These are phyloP conservation scores for Calycina herbarum DNA, from an alignment of 2,329 filamentous ascomycete genomes.

Conservation along the genomic window DNA sequence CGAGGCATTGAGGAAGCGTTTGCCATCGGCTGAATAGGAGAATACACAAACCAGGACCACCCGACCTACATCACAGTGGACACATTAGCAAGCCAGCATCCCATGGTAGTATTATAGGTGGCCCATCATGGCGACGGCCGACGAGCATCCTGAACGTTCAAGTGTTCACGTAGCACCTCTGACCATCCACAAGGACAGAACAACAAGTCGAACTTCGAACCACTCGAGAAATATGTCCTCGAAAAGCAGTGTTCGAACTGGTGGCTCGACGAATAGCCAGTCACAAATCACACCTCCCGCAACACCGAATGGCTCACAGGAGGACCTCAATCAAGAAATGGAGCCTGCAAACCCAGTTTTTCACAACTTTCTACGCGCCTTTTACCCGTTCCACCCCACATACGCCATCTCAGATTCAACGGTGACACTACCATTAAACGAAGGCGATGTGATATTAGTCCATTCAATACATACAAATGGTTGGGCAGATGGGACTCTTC, in stretches of 20 bases:
- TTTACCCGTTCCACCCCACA: constrained; percentile 86
- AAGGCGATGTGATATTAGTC: constrained; percentile 89
- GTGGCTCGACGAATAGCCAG: constrained; percentile 30
- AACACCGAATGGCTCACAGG: constrained; percentile 69
- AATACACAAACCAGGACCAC: constrained; percentile 3
- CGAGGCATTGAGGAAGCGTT: constrained; percentile 9
- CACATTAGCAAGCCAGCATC: constrained; percentile 14
- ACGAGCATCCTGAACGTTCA: constrained; percentile 43
- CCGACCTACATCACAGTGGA: constrained; percentile 8
- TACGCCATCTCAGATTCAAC: constrained; percentile 78
- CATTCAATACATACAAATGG: constrained; percentile 98
- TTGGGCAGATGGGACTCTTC: constrained; percentile 93
- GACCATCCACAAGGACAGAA: constrained; percentile 49
- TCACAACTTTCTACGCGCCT: constrained; percentile 91
- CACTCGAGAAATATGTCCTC: constrained; percentile 47
- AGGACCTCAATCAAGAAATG: constrained; percentile 47
- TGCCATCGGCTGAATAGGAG: constrained; percentile 3
- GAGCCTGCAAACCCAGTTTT: constrained; percentile 65
- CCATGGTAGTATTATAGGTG: constrained; percentile 32
- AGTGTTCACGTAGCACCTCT: constrained; percentile 64
- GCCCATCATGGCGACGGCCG: constrained; percentile 38
- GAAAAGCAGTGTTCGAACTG: constrained; percentile 29
- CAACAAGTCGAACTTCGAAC: constrained; percentile 40
- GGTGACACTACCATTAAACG: constrained; percentile 82
- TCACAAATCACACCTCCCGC: constrained; percentile 73